phyloP scores from a whole-genome alignment of 805 yeast species.

The Zygoascus ofunaensis region DNA sequence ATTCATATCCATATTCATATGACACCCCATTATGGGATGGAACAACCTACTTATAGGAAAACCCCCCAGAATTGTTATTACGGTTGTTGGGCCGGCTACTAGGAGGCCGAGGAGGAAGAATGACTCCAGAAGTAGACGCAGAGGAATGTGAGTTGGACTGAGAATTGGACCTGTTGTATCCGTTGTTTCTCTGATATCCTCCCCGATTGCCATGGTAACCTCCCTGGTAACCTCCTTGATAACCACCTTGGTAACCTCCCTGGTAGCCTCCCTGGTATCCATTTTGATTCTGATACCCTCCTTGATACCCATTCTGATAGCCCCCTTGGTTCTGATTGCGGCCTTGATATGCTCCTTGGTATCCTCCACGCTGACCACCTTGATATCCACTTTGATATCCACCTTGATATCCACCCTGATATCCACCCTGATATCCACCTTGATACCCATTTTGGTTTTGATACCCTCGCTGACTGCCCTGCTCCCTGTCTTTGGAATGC shows the following conservation, averaged over 20 bases:
- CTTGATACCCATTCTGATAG: slow-evolving; percentile 9
- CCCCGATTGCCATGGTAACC: slow-evolving; percentile 15
- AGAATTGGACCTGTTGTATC: neutral
- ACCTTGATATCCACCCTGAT: slow-evolving; percentile 15
- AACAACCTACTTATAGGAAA: slow-evolving; percentile 2
- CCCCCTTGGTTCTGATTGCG: slow-evolving; percentile 16
- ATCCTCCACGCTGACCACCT: slow-evolving; percentile 6
- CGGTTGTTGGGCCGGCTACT: neutral
- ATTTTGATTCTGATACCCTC: too few species aligned
- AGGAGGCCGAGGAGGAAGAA: neutral
- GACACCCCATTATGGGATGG: neutral
- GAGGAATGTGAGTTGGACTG: neutral
- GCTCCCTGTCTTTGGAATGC: neutral
- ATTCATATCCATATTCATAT: neutral
- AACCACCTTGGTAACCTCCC: slow-evolving; percentile 8
- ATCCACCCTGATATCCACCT: slow-evolving; percentile 17
- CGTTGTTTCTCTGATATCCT: slow-evolving; percentile 8
- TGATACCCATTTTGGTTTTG: slow-evolving; percentile 13
- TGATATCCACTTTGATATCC: slow-evolving; percentile 8
- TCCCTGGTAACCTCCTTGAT: slow-evolving; percentile 15
- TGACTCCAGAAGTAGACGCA: neutral
- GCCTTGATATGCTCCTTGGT: slow-evolving; percentile 7
- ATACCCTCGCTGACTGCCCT: slow-evolving; percentile 11
- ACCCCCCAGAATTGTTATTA: slow-evolving; percentile 1
- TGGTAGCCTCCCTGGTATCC: slow-evolving; percentile 8